These are phyloP conservation scores for Neurospora tetraspora DNA, from an alignment of 495 filamentous ascomycete genomes.

Conservation along the genomic window DNA sequence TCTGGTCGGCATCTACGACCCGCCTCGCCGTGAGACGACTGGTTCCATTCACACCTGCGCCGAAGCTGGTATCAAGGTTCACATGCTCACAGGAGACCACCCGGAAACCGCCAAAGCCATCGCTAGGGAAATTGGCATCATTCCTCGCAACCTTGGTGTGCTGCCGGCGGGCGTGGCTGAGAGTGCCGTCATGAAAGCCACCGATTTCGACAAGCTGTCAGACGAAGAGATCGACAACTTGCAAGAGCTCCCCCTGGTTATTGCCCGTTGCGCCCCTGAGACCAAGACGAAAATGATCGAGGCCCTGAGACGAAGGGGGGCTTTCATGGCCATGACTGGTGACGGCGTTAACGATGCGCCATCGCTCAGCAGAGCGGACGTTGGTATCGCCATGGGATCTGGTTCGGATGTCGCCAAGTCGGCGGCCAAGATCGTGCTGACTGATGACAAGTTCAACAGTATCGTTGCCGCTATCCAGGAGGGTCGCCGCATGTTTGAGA, in stretches of 20 bases:
- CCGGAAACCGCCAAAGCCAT: conserved; percentile 66
- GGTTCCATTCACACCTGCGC: conserved; percentile 55
- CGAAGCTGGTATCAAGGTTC: conserved; percentile 61
- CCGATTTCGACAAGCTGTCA: conserved; percentile 51
- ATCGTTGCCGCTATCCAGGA: conserved; percentile 68
- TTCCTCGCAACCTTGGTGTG: conserved; percentile 46
- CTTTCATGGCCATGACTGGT: conserved; percentile 55
- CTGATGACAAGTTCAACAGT: conserved; percentile 79
- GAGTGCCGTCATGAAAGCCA: conserved; percentile 52
- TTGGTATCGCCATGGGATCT: conserved; percentile 79
- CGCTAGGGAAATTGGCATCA: conserved; percentile 65
- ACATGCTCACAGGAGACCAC: conserved; percentile 78
- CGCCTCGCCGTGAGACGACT: conserved; percentile 58
- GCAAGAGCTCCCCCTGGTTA: conserved; percentile 50
- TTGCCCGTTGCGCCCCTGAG: conserved; percentile 55
- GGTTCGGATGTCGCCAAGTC: conserved; percentile 89
- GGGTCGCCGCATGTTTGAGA: conserved; percentile 65
- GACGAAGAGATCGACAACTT: conserved; percentile 50
- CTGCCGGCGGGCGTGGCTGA: conserved; percentile 43
- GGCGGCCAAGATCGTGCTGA: conserved; percentile 77
- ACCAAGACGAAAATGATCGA: conserved; percentile 63
- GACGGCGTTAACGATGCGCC: conserved; percentile 85
- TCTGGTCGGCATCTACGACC: conserved; percentile 68
- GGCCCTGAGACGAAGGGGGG: conserved; percentile 50
- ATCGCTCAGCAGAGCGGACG: conserved; percentile 65